Evolutionary conservation across 1,284 basidiomycete species (phyloP), one percentile per base, ranked within the genome.

Genomic region (Cutaneotrichosporon sp.): DNA sequence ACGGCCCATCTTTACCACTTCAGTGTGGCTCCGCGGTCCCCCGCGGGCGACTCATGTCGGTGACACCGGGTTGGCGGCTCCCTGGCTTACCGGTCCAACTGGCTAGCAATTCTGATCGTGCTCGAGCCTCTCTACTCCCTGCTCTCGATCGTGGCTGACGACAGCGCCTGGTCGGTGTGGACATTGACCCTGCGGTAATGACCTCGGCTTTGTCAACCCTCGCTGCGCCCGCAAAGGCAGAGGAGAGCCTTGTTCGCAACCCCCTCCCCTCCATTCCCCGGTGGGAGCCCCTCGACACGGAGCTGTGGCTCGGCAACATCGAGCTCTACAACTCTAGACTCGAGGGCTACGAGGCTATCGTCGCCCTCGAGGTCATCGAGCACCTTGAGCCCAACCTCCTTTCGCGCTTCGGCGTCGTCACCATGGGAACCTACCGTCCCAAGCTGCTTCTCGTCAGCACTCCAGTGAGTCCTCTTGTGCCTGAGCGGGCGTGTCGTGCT

Each of bases 321-420:
- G 86, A 91, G 73, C 81, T 82, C 9, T 83, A 89, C 70, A 97
- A 97, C 71, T 82, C 86, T 25, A 83, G 85, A 45, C 88, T 97
- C 67, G 83, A 82, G 56, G 85, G 83, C 50, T 84, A 86, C 22
- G 92, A 97, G 64, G 93, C 91, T 63, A 89, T 97, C 66, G 86
- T 93, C 25, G 86, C 88, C 20, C 88, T 87, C 7, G 94, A 97
- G 83, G 89, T 97, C 87, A 89, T 98, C 71, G 95, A 98, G 77
- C 95, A 98, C 72, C 82, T 98, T 59, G 83, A 87, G 13, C 84
- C 87, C 2, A 76, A 84, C 16, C 79, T 89, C 11, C 83, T 97
- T n/a, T 82, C 84, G 7, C 82, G 84, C n/a, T 92, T 95, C 70
- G 87, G 89, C 4, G 90, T 90, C 13, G 82, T 89, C 58, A 81